A percentile compares a stretch with the other conserved stretches of the same genome.
Evolutionary conservation across 2,329 filamentous ascomycete genomes (phyloP).

Genomic region (Arthrobotrys sphaeroides): DNA sequence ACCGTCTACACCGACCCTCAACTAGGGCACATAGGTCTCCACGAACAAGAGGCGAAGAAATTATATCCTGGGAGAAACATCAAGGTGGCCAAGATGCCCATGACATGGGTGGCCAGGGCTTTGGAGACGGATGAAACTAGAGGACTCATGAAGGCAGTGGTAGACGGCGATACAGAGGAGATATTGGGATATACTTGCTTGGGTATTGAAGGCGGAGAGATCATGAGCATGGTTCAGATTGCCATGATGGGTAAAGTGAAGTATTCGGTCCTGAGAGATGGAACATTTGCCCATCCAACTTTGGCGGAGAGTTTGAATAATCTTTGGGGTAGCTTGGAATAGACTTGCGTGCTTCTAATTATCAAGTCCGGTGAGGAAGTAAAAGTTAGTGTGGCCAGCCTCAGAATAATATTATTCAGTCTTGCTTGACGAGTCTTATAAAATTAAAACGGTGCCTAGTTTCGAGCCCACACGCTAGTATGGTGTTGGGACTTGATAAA

Average conservation of each 20-base stretch:
- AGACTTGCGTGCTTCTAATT: no score
- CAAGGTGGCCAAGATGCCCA: conserved; percentile 66
- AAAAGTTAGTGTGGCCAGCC: no score
- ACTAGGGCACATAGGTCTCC: conserved; percentile 66
- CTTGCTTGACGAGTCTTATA: no score
- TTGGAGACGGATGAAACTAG: conserved; percentile 66
- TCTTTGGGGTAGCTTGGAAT: conserved; percentile 64
- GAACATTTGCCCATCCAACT: conserved; percentile 66
- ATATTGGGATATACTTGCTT: conserved; percentile 68
- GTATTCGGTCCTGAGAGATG: conserved; percentile 64
- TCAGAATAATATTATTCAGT: no score
- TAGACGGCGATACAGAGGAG: conserved; percentile 64
- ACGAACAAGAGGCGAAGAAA: conserved; percentile 61
- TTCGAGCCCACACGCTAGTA: no score
- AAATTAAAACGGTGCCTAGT: no score
- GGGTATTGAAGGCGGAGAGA: conserved; percentile 66
- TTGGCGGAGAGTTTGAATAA: conserved; percentile 67
- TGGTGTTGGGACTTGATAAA: no score
- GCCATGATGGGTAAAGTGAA: conserved; percentile 66
- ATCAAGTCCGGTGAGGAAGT: no score
- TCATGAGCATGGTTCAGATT: conserved; percentile 67
- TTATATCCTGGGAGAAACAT: conserved; percentile 59
- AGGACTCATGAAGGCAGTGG: conserved; percentile 67
- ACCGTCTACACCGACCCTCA: conserved; percentile 68
- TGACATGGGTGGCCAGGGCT: conserved; percentile 66